These are phyloP conservation scores for Citrullus colocynthis DNA, from an alignment of 306 rosid genomes.

Conservation along the genomic window DNA sequence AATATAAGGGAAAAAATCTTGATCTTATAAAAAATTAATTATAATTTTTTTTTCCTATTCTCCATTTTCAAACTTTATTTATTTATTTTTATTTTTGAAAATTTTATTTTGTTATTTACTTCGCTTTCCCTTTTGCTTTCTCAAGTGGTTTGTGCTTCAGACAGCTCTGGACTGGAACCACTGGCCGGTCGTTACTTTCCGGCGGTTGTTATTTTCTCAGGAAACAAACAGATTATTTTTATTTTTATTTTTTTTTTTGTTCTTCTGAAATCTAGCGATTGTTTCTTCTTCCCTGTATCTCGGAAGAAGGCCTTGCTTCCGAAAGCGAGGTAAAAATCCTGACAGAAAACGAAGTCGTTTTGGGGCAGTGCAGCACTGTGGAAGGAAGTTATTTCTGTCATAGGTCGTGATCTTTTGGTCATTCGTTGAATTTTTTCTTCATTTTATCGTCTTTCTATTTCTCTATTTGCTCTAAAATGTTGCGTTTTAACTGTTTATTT, in stretches of 20 bases:
- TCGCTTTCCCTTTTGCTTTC: constrained; percentile 16
- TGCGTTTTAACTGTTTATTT: neutral
- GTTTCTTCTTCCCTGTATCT: constrained; percentile 6
- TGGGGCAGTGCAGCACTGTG: constrained; percentile 6
- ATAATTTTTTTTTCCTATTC: neutral
- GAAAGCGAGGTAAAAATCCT: neutral
- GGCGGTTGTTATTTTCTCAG: constrained; percentile 28
- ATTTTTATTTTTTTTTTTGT: neutral
- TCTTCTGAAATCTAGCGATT: constrained; percentile 9
- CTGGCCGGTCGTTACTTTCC: constrained; percentile 30
- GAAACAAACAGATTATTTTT: constrained; percentile 14
- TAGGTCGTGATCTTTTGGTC: neutral
- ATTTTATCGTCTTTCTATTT: neutral
- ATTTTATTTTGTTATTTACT: constrained; percentile 12
- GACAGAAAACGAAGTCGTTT: constrained; percentile 5
- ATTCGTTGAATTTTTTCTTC: neutral
- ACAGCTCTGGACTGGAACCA: constrained; percentile 37
- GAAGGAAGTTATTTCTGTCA: constrained; percentile 1
- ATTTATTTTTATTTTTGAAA: constrained; percentile 13
- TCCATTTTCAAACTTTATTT: neutral
- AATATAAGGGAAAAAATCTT: neutral
- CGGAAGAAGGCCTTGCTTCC: neutral
- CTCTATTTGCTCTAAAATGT: neutral
- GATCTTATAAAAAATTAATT: neutral
- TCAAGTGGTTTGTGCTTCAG: constrained; percentile 30